Percentiles rank a stretch among this genome's conserved stretches.
Evolutionary conservation across 306 rosid species (phyloP).

Genomic region (Trichosanthes truncata): DNA sequence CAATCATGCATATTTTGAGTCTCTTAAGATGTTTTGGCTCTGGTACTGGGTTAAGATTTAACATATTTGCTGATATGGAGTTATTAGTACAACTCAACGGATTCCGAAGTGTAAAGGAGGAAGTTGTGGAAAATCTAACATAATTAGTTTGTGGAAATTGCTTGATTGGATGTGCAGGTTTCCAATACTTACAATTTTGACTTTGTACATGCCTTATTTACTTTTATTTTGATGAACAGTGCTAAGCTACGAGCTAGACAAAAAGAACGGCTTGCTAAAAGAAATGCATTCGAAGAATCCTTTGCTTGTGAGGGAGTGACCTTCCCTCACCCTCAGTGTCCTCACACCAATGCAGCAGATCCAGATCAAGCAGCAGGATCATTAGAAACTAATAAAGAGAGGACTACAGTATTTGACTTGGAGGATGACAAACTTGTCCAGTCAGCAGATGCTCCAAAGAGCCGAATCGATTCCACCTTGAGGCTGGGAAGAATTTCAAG

Average conservation of each 20-base stretch:
- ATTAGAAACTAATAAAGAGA: conserved; percentile 40
- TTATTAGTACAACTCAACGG: background rate
- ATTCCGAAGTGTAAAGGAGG: background rate
- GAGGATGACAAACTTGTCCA: conserved; percentile 40
- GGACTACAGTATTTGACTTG: conserved; percentile 39
- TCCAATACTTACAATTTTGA: background rate
- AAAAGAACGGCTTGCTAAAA: conserved; percentile 66
- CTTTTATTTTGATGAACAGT: conserved; percentile 43
- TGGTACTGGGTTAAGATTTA: background rate
- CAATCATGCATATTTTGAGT: background rate
- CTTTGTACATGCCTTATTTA: conserved; percentile 4
- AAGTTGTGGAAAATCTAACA: background rate
- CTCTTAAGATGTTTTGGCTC: background rate
- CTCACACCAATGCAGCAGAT: conserved; percentile 30
- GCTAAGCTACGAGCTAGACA: conserved; percentile 91
- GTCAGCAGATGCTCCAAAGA: conserved; percentile 38
- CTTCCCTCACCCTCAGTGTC: conserved; percentile 25
- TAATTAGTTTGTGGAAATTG: background rate
- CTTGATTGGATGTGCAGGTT: background rate
- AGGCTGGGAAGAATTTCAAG: conserved; percentile 43
- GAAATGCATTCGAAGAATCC: conserved; percentile 43
- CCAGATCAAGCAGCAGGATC: conserved; percentile 37
- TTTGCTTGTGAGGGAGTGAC: conserved; percentile 32
- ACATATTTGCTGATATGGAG: background rate
- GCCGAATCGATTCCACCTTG: conserved; percentile 36